phyloP scores from a whole-genome alignment of 306 rosid species.

The Oemleria cerasiformis region DNA sequence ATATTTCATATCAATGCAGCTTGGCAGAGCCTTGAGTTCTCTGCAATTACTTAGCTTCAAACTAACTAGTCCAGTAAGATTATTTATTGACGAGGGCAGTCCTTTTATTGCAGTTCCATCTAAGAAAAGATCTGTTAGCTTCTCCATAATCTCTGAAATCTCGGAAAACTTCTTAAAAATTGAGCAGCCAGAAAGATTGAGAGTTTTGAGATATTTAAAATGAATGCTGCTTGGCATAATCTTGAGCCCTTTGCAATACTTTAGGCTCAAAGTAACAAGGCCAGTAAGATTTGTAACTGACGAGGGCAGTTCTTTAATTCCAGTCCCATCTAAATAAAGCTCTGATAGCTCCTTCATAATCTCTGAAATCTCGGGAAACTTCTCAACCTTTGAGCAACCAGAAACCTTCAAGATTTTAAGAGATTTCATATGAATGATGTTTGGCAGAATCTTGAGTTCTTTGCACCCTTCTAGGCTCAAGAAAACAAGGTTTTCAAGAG shows the following conservation, averaged over 20 bases:
- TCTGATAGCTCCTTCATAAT: neutral
- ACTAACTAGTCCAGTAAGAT: neutral
- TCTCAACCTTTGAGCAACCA: neutral
- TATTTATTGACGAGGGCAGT: neutral
- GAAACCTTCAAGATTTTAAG: neutral
- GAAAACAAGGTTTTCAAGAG: neutral
- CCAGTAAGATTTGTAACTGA: neutral
- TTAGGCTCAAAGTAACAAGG: neutral
- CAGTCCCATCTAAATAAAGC: neutral
- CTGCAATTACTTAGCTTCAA: slow-evolving; percentile 1
- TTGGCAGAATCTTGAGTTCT: neutral
- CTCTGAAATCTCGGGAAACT: slow-evolving; percentile 7
- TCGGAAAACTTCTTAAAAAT: slow-evolving; percentile 2
- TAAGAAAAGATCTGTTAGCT: neutral
- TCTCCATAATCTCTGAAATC: neutral
- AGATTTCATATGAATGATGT: neutral
- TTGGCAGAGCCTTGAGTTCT: slow-evolving; percentile 3
- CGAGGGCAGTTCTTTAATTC: neutral
- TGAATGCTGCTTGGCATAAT: slow-evolving; percentile 9
- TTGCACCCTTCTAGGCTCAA: rapidly evolving
- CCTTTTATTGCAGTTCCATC: neutral
- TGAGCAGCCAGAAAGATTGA: neutral
- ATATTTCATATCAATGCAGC: neutral
- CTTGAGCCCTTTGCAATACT: neutral
- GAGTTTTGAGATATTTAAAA: neutral